A percentile compares a stretch with the other conserved stretches of the same genome.
Evolutionary conservation across 2,329 filamentous ascomycete genomes (phyloP).

Genomic region (Paecilomyces formosus): DNA sequence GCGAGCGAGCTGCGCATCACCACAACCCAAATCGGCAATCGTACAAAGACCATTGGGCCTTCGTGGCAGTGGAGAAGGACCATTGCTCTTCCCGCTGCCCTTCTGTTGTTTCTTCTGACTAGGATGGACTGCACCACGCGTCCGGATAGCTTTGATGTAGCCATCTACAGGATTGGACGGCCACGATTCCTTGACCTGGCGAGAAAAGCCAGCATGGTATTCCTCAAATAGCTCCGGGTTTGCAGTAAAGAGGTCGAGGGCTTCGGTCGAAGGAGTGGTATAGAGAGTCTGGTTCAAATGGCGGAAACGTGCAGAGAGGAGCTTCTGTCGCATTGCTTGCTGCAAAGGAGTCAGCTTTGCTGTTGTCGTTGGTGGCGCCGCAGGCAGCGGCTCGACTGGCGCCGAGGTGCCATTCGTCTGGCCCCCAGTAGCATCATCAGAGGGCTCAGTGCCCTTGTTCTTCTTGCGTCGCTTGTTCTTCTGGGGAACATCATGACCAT

Average conservation of each 20-base stretch:
- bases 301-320: slow-evolving; percentile 90
- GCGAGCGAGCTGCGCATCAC: slow-evolving; percentile 74
- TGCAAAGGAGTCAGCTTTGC: slow-evolving; percentile 83
- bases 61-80: slow-evolving; percentile 54
- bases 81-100: slow-evolving; percentile 25
- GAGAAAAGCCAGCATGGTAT: slow-evolving; percentile 93
- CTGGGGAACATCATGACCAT: neutral
- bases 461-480: slow-evolving; percentile 23
- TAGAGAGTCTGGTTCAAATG: slow-evolving; percentile 97
- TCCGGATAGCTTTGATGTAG: slow-evolving; percentile 66
- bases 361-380: slow-evolving; percentile 36
- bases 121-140: slow-evolving; percentile 51
- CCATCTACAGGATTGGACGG: slow-evolving; percentile 91
- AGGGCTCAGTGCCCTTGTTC: slow-evolving; percentile 16
- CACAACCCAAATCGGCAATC: slow-evolving; percentile 88
- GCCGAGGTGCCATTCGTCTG: slow-evolving; percentile 8
- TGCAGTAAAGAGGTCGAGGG: slow-evolving; percentile 72
- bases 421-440: slow-evolving; percentile 15
- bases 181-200: slow-evolving; percentile 85
- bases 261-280: slow-evolving; percentile 76
- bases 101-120: slow-evolving; percentile 30
- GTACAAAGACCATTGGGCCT: slow-evolving; percentile 61
- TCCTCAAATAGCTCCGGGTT: slow-evolving; percentile 92
- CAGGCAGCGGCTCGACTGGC: slow-evolving; percentile 14
- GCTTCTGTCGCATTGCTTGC: slow-evolving; percentile 87